phyloP scores from a whole-genome alignment of 768 basidiomycete species.

The Russula emetica region DNA sequence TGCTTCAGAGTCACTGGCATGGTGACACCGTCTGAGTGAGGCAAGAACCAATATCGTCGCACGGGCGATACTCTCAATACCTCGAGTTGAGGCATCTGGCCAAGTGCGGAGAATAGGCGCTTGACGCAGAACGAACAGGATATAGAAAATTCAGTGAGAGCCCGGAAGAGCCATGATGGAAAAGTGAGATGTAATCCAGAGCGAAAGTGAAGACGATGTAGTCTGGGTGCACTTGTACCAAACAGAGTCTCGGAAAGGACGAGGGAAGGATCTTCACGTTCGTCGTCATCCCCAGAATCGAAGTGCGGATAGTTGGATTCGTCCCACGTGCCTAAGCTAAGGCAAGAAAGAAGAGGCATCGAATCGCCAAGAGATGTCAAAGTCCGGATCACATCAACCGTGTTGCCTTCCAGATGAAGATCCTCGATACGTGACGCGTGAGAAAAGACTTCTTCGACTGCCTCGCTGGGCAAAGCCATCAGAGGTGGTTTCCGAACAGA shows the following conservation, averaged over 20 bases:
- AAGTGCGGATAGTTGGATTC: neutral
- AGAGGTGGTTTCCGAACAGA: neutral
- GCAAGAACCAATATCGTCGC: neutral
- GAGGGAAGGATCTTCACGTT: neutral
- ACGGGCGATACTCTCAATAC: neutral
- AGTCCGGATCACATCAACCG: neutral
- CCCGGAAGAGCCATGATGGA: conserved; percentile 1
- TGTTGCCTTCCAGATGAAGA: conserved; percentile 11
- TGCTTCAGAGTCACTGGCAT: conserved; percentile 1
- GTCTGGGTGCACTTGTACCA: neutral
- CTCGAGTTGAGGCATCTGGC: conserved; percentile 15
- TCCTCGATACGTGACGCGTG: neutral
- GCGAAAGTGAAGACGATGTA: neutral
- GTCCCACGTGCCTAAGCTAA: neutral
- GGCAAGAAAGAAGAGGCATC: neutral
- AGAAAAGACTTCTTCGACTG: neutral
- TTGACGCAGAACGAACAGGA: neutral
- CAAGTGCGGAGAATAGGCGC: conserved; percentile 2
- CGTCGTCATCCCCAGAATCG: neutral
- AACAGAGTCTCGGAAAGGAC: conserved; percentile 1
- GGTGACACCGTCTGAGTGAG: neutral
- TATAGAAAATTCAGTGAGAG: conserved; percentile 5
- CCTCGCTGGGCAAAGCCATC: neutral
- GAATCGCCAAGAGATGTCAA: neutral
- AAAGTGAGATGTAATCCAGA: conserved; percentile 7